Evolutionary conservation across 495 filamentous ascomycete genomes (phyloP).

Genomic region (Cairneyella variabilis): DNA sequence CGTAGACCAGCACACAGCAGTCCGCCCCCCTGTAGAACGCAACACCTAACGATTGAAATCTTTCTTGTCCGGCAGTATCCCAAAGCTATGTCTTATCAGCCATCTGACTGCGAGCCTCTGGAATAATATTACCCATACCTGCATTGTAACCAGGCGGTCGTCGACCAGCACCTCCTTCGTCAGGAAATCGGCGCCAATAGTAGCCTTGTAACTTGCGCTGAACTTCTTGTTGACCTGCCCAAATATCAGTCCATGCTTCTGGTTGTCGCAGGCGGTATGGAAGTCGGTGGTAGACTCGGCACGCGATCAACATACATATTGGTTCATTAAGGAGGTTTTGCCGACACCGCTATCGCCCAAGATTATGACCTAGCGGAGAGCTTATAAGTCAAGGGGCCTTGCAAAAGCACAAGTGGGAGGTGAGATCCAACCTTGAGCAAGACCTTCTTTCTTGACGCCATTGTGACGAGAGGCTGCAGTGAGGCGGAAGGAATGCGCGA

Average conservation of each 20-base stretch:
- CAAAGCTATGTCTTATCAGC: conserved; percentile 63
- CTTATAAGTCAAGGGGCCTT: neutral
- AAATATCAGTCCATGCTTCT: conserved; percentile 7
- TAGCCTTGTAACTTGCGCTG: conserved; percentile 98
- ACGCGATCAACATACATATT: conserved; percentile 77
- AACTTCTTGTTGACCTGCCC: conserved; percentile 99
- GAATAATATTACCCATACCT: conserved; percentile 53
- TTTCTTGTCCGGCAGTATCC: conserved; percentile 97
- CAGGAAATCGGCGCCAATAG: conserved; percentile 97
- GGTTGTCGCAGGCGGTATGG: conserved; percentile 2
- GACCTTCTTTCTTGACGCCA: conserved; percentile 78
- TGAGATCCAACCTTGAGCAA: conserved; percentile 74
- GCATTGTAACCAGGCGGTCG: conserved; percentile 96
- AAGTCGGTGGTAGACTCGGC: neutral
- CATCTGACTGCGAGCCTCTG: neutral
- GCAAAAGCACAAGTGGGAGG: conserved; percentile 7
- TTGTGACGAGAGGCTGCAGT: neutral
- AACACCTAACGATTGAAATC: conserved; percentile 95
- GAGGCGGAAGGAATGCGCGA: conserved; percentile 13
- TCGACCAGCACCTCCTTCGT: conserved; percentile 98
- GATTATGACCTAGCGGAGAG: conserved; percentile 76
- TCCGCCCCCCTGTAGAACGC: conserved; percentile 98
- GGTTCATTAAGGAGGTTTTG: conserved; percentile 99
- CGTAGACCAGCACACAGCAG: conserved; percentile 97
- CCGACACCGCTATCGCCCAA: conserved; percentile 97